phyloP scores from a whole-genome alignment of 768 basidiomycete genomes.

The Trametes punicea region DNA sequence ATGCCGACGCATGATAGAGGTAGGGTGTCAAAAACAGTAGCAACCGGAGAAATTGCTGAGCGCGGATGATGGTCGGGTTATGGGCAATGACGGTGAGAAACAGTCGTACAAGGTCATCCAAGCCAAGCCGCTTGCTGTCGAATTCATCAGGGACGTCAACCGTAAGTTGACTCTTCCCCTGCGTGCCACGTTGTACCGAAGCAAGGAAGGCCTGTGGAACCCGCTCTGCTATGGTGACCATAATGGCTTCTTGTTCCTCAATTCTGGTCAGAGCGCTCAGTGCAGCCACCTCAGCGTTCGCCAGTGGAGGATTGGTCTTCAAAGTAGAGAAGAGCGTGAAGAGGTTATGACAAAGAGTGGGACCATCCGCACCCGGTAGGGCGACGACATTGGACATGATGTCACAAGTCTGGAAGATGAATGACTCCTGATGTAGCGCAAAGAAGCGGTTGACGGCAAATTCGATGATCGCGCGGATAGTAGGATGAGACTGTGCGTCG shows the following conservation, averaged over 20 bases:
- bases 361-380: constrained; percentile 44
- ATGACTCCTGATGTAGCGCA: constrained; percentile 66
- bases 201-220: constrained; percentile 68
- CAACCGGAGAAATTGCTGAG: constrained; percentile 65
- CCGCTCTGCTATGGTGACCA: constrained; percentile 68
- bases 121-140: constrained; percentile 50
- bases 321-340: constrained; percentile 59
- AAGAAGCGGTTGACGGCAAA: constrained; percentile 72
- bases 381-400: constrained; percentile 53
- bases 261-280: constrained; percentile 60
- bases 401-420: constrained; percentile 72
- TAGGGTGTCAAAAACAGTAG: constrained; percentile 54
- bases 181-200: constrained; percentile 40
- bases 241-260: constrained; percentile 68
- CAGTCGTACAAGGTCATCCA: constrained; percentile 67
- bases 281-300: constrained; percentile 57
- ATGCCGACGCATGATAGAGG: constrained; percentile 53
- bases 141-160: constrained; percentile 49
- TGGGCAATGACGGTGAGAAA: constrained; percentile 80
- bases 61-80: constrained; percentile 60
- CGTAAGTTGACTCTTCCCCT: constrained; percentile 38
- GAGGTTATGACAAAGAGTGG: constrained; percentile 54
- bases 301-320: constrained; percentile 32
- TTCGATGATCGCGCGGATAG: constrained; percentile 65
- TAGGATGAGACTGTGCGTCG: constrained; percentile 52